Evolutionary conservation across 2,329 filamentous ascomycete genomes (phyloP).

Genomic region (Colletotrichum horii): DNA sequence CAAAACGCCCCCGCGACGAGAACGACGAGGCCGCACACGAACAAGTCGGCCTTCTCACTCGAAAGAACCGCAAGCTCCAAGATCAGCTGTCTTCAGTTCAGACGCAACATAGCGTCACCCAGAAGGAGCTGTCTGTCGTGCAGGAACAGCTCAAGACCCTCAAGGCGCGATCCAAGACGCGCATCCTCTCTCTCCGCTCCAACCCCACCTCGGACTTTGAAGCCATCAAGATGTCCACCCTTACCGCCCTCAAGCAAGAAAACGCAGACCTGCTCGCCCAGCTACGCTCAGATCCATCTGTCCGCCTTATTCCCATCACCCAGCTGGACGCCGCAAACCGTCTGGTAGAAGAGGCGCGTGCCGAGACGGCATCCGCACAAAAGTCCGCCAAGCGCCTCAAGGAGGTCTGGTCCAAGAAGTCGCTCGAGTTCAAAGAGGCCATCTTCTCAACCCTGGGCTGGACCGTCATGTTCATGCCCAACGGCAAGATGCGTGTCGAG

Average conservation of each 20-base stretch:
- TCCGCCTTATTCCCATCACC: conserved; percentile 75
- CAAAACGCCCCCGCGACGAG: conserved; percentile 66
- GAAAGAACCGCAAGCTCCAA: conserved; percentile 87
- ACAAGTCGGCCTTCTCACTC: conserved; percentile 80
- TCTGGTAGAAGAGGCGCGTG: conserved; percentile 74
- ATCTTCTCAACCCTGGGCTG: conserved; percentile 92
- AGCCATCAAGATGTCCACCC: conserved; percentile 81
- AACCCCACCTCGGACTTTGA: conserved; percentile 91
- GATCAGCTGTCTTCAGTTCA: conserved; percentile 75
- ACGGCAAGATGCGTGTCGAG: conserved; percentile 92
- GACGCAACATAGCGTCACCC: conserved; percentile 72
- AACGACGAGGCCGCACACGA: conserved; percentile 66
- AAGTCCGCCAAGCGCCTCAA: conserved; percentile 88
- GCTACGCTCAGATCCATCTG: conserved; percentile 55
- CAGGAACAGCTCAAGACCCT: conserved; percentile 74
- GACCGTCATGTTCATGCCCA: conserved; percentile 96
- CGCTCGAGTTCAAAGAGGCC: conserved; percentile 92
- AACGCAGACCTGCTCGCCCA: conserved; percentile 83
- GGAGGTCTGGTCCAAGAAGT: conserved; percentile 91
- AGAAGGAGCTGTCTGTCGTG: conserved; percentile 76
- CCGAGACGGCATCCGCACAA: conserved; percentile 74
- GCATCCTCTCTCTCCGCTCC: conserved; percentile 84
- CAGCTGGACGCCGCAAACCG: conserved; percentile 78
- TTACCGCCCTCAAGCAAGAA: conserved; percentile 79
- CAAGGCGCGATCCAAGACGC: conserved; percentile 73